Evolutionary conservation across 495 filamentous ascomycete genomes (phyloP).

Genomic region (Glutinoglossum americanum): DNA sequence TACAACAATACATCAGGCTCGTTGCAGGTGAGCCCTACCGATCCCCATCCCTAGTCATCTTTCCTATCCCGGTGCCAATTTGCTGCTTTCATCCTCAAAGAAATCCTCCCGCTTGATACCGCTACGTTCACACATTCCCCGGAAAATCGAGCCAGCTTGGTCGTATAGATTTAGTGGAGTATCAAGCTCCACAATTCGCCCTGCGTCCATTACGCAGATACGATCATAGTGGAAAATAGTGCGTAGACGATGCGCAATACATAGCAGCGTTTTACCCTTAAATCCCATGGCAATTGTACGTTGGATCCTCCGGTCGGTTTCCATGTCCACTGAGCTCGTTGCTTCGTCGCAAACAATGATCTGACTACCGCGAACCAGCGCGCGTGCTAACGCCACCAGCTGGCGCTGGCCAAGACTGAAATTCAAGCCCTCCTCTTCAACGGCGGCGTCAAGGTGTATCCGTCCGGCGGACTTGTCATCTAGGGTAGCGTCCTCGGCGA

Average conservation of each 20-base stretch:
- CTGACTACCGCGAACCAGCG: slow-evolving; percentile 9
- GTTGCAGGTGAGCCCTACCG: too few relatives aligned
- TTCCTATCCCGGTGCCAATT: background rate
- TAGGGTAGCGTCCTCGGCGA: slow-evolving; percentile 17
- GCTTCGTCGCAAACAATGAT: slow-evolving; percentile 11
- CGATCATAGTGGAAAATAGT: slow-evolving; percentile 14
- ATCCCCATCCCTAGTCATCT: too few relatives aligned
- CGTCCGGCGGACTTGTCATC: slow-evolving; percentile 24
- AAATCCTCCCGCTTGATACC: slow-evolving; percentile 1
- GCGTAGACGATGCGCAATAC: slow-evolving; percentile 17
- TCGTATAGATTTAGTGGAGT: background rate
- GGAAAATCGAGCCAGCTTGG: background rate
- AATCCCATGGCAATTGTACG: slow-evolving; percentile 12
- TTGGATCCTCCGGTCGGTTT: slow-evolving; percentile 15
- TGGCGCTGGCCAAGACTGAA: slow-evolving; percentile 15
- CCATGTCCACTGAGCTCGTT: slow-evolving; percentile 10
- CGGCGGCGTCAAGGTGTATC: slow-evolving; percentile 22
- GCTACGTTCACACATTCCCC: slow-evolving; percentile 2
- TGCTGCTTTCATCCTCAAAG: background rate
- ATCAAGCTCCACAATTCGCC: slow-evolving; percentile 14
- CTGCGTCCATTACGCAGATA: slow-evolving; percentile 13
- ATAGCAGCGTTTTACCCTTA: slow-evolving; percentile 11
- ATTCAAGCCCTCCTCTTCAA: slow-evolving; percentile 12
- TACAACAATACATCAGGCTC: too few relatives aligned
- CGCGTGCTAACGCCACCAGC: slow-evolving; percentile 15